Base-by-base conservation (phyloP, 2,329 filamentous ascomycete genomes). In the Venturia oleaginea region DNA sequence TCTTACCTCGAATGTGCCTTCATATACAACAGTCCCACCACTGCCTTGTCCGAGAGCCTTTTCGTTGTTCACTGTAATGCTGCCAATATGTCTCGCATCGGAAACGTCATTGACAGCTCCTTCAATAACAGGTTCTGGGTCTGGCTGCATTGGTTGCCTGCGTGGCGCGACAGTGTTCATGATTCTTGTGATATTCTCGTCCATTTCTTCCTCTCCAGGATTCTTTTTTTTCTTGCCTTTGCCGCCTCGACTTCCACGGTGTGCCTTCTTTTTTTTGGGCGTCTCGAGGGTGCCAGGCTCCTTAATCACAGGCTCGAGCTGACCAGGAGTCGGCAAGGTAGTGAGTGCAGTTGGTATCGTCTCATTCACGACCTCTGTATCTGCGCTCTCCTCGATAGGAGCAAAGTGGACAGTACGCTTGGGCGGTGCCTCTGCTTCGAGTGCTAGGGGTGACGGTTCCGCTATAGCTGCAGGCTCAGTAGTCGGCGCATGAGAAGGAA, bases 1-100 rank as follows among this genome's bases (percentile, higher is more conserved):
- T 63, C 73, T 68, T 70, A 76, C 74, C 66, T 96, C 94, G 73
- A 96, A 97, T 63, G 87, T 90, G n/a, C 94, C 94, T 60, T 91
- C 88, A 74, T 94, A 97, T 0, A 99, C 94, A 63, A 95, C 86
- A 0, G 94, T 99, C n/a, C 94, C 94, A 72, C 97, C 96, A 74
- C 93, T 97, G 64, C 94, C 94, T 66, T 91, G 83, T 1, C 86
- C 86, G 46, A 88, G 78, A 22, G 86, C 80, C 37, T 78, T 80
- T 13, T 62, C 82, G 30, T 83, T 85, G 68, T 83, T 79, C 37
- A 87, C 84, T 63, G 79, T 80, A 30, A 87, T 76, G 66, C 83
- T 85, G 62, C 84, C 85, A 69, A 87, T 86, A 55, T 83, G 80
- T 66, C 86, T 78, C 15, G 78, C 76, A 57, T 77, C 79, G 40